phyloP scores from a whole-genome alignment of 805 yeast species.

The Debaryomyces prosopidis region DNA sequence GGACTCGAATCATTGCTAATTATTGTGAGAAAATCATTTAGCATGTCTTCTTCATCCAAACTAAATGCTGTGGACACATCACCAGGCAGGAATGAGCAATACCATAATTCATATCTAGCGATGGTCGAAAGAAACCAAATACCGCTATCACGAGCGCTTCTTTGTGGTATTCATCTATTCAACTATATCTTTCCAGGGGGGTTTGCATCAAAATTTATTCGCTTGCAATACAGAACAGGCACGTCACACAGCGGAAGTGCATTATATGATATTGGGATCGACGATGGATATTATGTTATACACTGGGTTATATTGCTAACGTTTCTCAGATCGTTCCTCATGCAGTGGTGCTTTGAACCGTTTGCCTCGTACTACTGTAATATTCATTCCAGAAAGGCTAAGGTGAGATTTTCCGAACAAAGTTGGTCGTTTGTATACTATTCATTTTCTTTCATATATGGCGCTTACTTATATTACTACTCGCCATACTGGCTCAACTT shows the following conservation, averaged over 20 bases:
- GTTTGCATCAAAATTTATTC: constrained; percentile 32
- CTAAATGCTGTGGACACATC: background rate
- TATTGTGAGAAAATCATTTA: background rate
- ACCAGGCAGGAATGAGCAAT: constrained; percentile 5
- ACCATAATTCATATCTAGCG: constrained; percentile 24
- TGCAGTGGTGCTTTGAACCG: constrained; percentile 60
- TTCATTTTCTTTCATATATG: constrained; percentile 52
- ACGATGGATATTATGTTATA: constrained; percentile 55
- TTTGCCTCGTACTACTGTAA: constrained; percentile 44
- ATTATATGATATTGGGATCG: constrained; percentile 53
- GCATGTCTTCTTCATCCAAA: background rate
- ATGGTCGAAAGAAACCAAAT: constrained; percentile 39
- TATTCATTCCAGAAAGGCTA: constrained; percentile 51
- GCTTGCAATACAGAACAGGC: constrained; percentile 29
- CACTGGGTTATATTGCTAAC: constrained; percentile 57
- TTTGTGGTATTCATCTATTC: constrained; percentile 24
- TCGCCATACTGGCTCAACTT: constrained; percentile 62
- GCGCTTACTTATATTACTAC: constrained; percentile 54
- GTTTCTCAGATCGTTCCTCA: constrained; percentile 58
- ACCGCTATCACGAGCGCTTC: constrained; percentile 28
- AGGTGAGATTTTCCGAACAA: constrained; percentile 80
- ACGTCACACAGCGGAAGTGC: constrained; percentile 13
- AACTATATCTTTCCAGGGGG: constrained; percentile 23
- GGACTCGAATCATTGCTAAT: background rate
- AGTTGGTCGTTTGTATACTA: constrained; percentile 74